Base-by-base conservation (phyloP, 257 asterid genomes). In the Asclepias syriaca region DNA sequence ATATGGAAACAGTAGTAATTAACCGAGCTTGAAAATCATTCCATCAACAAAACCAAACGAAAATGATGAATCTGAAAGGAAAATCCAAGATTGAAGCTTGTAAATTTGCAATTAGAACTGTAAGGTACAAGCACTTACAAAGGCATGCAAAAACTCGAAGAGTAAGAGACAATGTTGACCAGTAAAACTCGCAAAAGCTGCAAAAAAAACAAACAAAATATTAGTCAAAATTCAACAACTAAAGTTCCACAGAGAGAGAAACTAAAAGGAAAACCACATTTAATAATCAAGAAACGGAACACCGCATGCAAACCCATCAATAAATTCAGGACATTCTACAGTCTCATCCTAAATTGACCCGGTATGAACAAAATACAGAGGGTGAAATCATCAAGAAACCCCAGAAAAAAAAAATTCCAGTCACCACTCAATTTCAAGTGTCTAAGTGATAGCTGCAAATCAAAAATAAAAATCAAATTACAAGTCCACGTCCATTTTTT, bases 131-230 rank as follows among this genome's bases (percentile, higher is more conserved):
- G 49, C 19, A 15, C 24, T 10, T 16, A 59, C 60, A 45, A 45
- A 60, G 65, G 45, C 50, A 72, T 27, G 61, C 75, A 72, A 48
- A 37, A 15, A 5, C 15, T 45, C 75, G 15, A 24, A 60, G 37
- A 8, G 27, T 40, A 12, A 29, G 60, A 55, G 43, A 58, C 69
- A 45, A 72, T 12, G 10, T 9, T 16, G 55, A 72, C 8, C 69
- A 11, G 21, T 45, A 45, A 18, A 16, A 51, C 55, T 60, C 46
- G 11, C 5, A 12, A 10, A 16, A 19, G 27, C 34, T 45, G 39
- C n/a, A 21, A 7, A 11, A 7, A 11, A 58, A 16, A 58, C 40
- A 22, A 58, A 55, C 68, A 22, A 15, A 46, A 7, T 27, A 64
- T 8, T 64, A 19, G 13, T 37, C 50, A 64, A 37, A 39, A 64